Evolutionary conservation across 2,329 filamentous ascomycete genomes (phyloP).

Genomic region (Penicillium sp.): DNA sequence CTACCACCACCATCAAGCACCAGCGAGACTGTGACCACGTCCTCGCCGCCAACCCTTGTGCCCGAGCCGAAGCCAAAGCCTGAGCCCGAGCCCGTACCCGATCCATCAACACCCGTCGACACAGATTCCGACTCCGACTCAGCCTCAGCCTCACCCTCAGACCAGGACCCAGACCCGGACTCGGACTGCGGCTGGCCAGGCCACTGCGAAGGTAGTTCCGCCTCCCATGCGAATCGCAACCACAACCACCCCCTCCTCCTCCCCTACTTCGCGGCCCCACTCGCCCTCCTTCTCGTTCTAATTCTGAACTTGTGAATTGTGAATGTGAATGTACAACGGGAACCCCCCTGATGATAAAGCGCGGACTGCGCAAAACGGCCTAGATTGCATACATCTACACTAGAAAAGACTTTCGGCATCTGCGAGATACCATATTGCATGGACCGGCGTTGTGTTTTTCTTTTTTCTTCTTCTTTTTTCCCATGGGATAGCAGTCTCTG

Average conservation of each 20-base stretch:
- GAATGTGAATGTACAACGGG: background rate
- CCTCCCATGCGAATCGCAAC: background rate
- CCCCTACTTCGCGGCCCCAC: background rate
- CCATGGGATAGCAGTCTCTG: background rate
- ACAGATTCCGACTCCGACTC: background rate
- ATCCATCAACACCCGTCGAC: background rate
- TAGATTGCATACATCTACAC: too few relatives aligned
- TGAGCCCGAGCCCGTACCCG: background rate
- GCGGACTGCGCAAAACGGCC: too few relatives aligned
- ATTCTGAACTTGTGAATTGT: background rate
- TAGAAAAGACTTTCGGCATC: too few relatives aligned
- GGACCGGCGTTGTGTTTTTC: background rate
- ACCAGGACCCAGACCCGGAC: background rate
- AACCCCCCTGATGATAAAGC: too few relatives aligned
- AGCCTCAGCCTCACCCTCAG: too few relatives aligned
- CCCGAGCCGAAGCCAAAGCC: too few relatives aligned
- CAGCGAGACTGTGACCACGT: background rate
- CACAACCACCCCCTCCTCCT: background rate
- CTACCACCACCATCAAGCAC: background rate
- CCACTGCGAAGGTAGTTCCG: constrained; percentile 27
- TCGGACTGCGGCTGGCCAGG: constrained; percentile 22
- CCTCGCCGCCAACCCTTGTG: too few relatives aligned
- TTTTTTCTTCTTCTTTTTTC: background rate
- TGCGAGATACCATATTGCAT: too few relatives aligned
- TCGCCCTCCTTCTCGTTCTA: background rate